Evolutionary conservation across 306 rosid species (phyloP), one percentile per base, ranked within the genome.

Genomic region (Fragaria vesca): DNA sequence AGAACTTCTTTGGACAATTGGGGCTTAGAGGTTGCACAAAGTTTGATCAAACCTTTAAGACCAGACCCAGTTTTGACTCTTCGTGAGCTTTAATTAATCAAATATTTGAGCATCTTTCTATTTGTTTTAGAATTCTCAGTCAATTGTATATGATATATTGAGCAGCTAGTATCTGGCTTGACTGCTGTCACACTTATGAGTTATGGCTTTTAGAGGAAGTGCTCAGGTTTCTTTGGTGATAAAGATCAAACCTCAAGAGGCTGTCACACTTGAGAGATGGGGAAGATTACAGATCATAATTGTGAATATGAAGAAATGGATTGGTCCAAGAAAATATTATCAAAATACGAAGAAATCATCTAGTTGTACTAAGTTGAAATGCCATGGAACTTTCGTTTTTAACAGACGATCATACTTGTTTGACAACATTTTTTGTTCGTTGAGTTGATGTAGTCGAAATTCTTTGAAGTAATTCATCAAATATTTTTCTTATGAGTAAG

Each of bases 1-100:
- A 4, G n/a, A 62, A 2, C 57, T 60, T 78, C 76, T 52, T 24
- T 34, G 47, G 81, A 74, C 71, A 45, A 55, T 60, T 67, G 69
- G 83, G 75, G 81, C 8, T 66, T 38, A 66, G 28, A 36, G 73
- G 30, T 80, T 78, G 76, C 75, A 78, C 51, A 50, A 81, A 77
- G 87, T 43, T 36, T 73, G 24, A 80, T 75, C 54, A 30, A 48
- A 47, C 57, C 74, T 77, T 42, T 40, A 18, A 38, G 11, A 57
- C 11, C 65, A 24, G 20, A 40, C 34, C 38, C 67, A 38, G 28
- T 38, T 66, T 38, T 66, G 71, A 48, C 48, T 66, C 71, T 8
- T 66, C 20, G 48, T 38, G 71, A 66, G 24, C 15, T 68, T 68
- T n/a, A 47, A 68, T 68, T n/a, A 47, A 68, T 68, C 54, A 68